A percentile compares a stretch with the other conserved stretches of the same genome.
phyloP scores from a whole-genome alignment of 2,329 filamentous ascomycete genomes.

The Alternaria brassicae region DNA sequence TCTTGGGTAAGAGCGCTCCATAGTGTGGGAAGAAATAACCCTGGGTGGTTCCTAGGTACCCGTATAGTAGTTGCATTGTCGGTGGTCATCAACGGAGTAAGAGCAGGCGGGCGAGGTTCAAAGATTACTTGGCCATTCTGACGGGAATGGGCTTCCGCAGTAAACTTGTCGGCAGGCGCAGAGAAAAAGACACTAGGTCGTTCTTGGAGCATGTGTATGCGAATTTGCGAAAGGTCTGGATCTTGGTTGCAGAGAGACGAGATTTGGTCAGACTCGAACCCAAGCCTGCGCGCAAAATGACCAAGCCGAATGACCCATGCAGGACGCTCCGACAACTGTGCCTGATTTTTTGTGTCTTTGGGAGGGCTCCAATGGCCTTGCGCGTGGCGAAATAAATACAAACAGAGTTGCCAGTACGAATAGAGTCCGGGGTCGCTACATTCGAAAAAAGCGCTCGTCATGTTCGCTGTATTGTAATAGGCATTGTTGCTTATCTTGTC shows the following conservation, averaged over 20 bases:
- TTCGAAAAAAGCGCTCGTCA: slow-evolving; percentile 7
- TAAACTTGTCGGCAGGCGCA: background rate
- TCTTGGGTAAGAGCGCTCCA: slow-evolving; percentile 8
- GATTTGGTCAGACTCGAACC: slow-evolving; percentile 9
- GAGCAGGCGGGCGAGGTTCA: background rate
- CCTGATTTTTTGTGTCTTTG: background rate
- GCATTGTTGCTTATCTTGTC: background rate
- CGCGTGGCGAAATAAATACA: slow-evolving; percentile 8
- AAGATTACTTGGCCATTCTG: slow-evolving; percentile 10
- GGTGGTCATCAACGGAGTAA: slow-evolving; percentile 10
- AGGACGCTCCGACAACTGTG: background rate
- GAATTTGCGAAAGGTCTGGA: slow-evolving; percentile 6
- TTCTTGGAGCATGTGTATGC: slow-evolving; percentile 9
- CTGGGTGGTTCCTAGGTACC: background rate
- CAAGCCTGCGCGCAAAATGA: background rate
- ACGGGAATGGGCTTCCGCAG: background rate
- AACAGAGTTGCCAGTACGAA: slow-evolving; percentile 20
- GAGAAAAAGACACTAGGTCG: background rate
- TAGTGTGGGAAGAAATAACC: slow-evolving; percentile 12
- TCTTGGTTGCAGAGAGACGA: slow-evolving; percentile 9
- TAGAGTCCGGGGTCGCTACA: slow-evolving; percentile 1
- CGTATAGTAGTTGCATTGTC: background rate
- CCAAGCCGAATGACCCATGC: slow-evolving; percentile 3
- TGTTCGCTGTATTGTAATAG: slow-evolving; percentile 11
- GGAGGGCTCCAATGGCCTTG: background rate